phyloP scores from a whole-genome alignment of 148 eudicot species.

The Mesembryanthemum crystallinum region DNA sequence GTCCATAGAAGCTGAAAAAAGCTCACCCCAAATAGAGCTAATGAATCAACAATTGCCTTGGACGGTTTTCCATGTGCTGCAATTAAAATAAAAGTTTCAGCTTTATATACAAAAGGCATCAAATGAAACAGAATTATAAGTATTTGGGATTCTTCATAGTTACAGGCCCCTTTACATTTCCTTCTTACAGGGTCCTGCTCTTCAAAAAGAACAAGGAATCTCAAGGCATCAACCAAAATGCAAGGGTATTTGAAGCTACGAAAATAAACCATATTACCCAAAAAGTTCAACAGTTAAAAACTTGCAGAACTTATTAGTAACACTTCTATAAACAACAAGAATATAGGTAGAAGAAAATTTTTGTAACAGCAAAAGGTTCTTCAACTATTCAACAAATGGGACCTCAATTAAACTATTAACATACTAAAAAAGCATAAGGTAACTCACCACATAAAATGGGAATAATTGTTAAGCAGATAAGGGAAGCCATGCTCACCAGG shows the following conservation, averaged over 20 bases:
- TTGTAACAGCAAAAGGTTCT: background rate
- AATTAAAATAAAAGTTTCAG: constrained; percentile 23
- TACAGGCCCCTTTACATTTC: background rate
- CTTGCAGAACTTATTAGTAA: background rate
- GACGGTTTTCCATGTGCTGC: constrained; percentile 90
- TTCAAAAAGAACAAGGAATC: background rate
- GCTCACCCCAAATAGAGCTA: constrained; percentile 94
- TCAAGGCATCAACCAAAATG: background rate
- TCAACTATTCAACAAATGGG: background rate
- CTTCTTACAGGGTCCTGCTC: background rate
- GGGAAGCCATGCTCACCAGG: constrained; percentile 98
- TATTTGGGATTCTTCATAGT: background rate
- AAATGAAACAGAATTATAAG: background rate
- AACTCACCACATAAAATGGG: constrained; percentile 86
- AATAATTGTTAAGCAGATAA: constrained; percentile 74
- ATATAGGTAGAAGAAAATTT: background rate
- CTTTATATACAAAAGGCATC: constrained; percentile 15
- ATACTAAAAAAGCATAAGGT: background rate
- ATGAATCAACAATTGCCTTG: constrained; percentile 70
- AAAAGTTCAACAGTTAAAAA: background rate
- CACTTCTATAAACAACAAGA: background rate
- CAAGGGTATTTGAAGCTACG: background rate
- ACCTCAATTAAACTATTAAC: background rate
- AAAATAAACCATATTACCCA: background rate
- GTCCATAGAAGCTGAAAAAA: constrained; percentile 17